Evolutionary conservation across 2,329 filamentous ascomycete species (phyloP).

Genomic region (Talaromyces piceae): DNA sequence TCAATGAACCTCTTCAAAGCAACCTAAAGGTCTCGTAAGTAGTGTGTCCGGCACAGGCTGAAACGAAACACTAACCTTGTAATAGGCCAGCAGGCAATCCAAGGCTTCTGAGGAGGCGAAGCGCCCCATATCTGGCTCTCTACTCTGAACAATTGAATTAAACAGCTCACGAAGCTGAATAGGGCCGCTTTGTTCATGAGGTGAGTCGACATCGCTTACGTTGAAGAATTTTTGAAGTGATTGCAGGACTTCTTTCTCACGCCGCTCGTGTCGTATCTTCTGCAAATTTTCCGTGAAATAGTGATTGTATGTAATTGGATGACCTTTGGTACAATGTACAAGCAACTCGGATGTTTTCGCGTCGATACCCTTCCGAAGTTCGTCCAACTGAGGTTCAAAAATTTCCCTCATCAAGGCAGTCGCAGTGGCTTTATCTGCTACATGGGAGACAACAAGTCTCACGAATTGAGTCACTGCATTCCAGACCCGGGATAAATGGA

Average conservation of each 20-base stretch:
- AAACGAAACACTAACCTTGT: constrained; percentile 29
- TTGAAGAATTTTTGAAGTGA: constrained; percentile 1
- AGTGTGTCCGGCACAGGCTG: not conserved
- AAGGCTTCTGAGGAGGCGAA: constrained; percentile 33
- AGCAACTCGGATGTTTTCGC: constrained; percentile 22
- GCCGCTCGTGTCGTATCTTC: constrained; percentile 14
- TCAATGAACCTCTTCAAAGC: constrained; percentile 36
- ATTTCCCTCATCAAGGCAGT: constrained; percentile 30
- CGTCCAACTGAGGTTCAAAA: constrained; percentile 36
- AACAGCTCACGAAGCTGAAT: constrained; percentile 11
- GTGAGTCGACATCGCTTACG: not conserved
- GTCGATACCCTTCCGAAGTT: constrained; percentile 29
- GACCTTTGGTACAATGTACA: not conserved
- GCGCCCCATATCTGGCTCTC: constrained; percentile 29
- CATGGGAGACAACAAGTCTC: constrained; percentile 23
- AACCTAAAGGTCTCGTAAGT: constrained; percentile 25
- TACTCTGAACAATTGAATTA: constrained; percentile 14
- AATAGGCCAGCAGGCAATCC: constrained; percentile 40
- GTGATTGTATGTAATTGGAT: constrained; percentile 18
- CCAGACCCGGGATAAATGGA: constrained; percentile 32
- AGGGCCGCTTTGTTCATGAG: not conserved
- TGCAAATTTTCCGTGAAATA: constrained; percentile 29
- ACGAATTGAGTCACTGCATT: constrained; percentile 29
- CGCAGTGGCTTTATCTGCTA: constrained; percentile 35
- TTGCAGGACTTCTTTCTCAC: constrained; percentile 9